Evolutionary conservation across 257 asterid genomes (phyloP), one percentile per base, ranked within the genome.

Genomic region (Capsicum pubescens): DNA sequence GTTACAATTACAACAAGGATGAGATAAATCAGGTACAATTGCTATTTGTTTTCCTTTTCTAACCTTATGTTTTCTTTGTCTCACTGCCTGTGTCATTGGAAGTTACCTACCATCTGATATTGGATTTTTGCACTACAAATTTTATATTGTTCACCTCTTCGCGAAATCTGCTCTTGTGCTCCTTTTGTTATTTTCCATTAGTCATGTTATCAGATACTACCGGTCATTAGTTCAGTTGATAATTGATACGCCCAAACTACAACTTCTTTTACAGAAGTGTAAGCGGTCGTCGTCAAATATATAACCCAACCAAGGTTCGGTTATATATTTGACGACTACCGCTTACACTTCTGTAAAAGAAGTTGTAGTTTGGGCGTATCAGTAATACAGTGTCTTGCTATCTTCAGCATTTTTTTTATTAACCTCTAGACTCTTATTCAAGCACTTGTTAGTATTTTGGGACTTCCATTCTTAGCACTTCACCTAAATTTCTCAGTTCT

Each of bases 11-110:
- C 83, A 94, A 93, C 93, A 93, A 93, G 90, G 98, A 95, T 85
- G 99, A 97, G 88, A 93, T 97, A 86, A 95, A 97, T 84, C 98
- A 93, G 99, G 98, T 97, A 32, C 8, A 8, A 54, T 26, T 76
- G 60, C 64, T 52, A 35, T 76, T 26, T 7, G 5, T 4, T 52
- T 76, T 52, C 21, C 7, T 50, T 76, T 26, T 8, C 26, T 26
- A 8, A 13, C 64, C 48, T 76, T 76, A 76, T 21, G 0, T 12
- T 52, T 74, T 74, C 19, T 19, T 52, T 13, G 13, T 74, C 46
- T 46, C 58, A 19, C 80, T 74, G 44, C 21, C 61, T 7, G 7
- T 7, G 12, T 64, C 71, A 64, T 64, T 64, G 70, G 44, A 64
- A 26, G 46, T 64, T 64, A 64, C 71, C 44, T 64, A 74, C 61